Evolutionary conservation across 2,329 filamentous ascomycete species (phyloP), one percentile per base, ranked within the genome.

Genomic region (Hypoxylon sp.): DNA sequence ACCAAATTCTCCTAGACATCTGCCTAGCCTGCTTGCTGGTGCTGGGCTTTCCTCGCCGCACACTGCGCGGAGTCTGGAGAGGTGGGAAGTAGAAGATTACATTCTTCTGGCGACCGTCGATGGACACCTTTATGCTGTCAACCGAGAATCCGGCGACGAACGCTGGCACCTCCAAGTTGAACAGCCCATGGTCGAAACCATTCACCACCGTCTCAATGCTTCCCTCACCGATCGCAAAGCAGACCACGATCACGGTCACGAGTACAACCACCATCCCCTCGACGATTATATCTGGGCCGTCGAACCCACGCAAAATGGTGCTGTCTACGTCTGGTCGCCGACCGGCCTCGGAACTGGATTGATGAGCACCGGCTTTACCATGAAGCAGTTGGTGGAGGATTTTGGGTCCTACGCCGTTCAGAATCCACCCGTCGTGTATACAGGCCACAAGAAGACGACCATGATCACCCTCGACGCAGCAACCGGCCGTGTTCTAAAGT

Each of bases 11-110:
- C 88, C 88, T 85, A 87, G 88, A 77, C 77, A 82, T 76, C 82
- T 84, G 77, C 87, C 85, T 81, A 85, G 84, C 76, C 79, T 79
- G 69, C 77, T 74, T 60, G 71, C 81, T 59, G 82, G 85, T 78
- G 84, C 85, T 78, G 89, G 88, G 74, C 84, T 91, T 79, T 87
- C 90, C 83, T 89, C 91, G 91, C 91, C 90, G 90, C 90, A 92
- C 78, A 85, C 86, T 91, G 94, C 93, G 94, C 94, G 94, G 89
- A 96, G 91, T 85, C 85, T 98, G 87, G 91, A 94, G 87, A 94
- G 97, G 83, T 98, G 94, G 94, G 93, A 97, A 91, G 94, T 97
- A 82, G 94, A 98, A 92, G 94, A 98, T 85, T 97, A 97, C 87
- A 92, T 98, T 83, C 92, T 99, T 85, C 85, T 99, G 91, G 94